Base-by-base conservation (phyloP, 1,139 yeast species). In the Nakaseomyces uthaithaninus region DNA sequence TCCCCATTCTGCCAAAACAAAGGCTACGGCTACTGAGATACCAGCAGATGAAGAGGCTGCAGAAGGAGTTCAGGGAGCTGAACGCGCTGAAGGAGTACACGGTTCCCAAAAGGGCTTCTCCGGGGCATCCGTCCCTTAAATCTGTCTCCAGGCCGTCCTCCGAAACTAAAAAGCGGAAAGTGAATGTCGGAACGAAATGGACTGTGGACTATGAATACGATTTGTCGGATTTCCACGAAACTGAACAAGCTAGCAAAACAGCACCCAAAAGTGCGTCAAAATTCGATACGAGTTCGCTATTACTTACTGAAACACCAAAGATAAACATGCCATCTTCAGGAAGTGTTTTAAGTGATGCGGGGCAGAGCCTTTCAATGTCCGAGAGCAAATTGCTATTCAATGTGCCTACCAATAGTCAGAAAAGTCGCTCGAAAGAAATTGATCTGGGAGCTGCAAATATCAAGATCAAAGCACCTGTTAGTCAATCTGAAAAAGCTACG, bases 1-100 rank as follows among this genome's bases (percentile, higher is more conserved):
- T 58, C 23, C 60, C 62, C 1, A 50, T 57, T 15, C 42, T 57
- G 24, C 63, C 63, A 5, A 35, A 55, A 10, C 61, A 59, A 40
- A 45, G 63, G 33, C 44, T 59, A 40, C 43, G 49, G 33, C 34
- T 59, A 33, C 37, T 59, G 33, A 48, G 59, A 36, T 45, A 49
- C 27, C 56, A 49, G 40, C 63, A 59, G 39, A 42, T 43, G 30
- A 30, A 41, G 42, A 47, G 52, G 24, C 40, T 44, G 10, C 41
- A 36, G 14, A 26, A 27, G 18, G 46, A 42, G 8, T 31, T 27
- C 33, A 47, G 43, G 26, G 46, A 44, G 30, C 45, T 42, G 17
- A 43, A 41, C 18, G 30, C 35, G 11, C 22, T 25, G 4, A 19
- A 30, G 16, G 28, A 25, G 14, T 33, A 39, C 12, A 30, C 33